Evolutionary conservation across 345 rosid genomes (phyloP).

Genomic region (Aegle marmelos): DNA sequence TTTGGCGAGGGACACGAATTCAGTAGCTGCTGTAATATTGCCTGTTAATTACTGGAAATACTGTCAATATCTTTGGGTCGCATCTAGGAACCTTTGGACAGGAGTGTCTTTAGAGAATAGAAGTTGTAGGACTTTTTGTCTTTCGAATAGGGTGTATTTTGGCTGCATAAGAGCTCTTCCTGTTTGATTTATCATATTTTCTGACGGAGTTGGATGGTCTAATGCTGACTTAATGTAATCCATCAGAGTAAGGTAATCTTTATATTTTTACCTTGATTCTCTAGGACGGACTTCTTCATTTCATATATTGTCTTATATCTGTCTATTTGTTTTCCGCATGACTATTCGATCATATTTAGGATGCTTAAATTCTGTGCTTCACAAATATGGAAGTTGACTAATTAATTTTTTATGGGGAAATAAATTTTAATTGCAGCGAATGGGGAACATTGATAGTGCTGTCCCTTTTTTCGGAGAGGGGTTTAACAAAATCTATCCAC

Average conservation of each 20-base stretch:
- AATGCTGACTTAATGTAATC: not conserved
- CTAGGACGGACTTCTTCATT: not conserved
- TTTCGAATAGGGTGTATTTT: not conserved
- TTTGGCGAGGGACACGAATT: not conserved
- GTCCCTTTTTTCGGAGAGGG: conserved; percentile 81
- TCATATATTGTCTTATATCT: not conserved
- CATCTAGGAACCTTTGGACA: not conserved
- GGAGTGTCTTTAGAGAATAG: not conserved
- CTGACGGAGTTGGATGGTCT: not conserved
- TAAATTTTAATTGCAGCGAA: conserved; percentile 59
- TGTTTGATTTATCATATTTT: not conserved
- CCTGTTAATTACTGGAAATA: not conserved
- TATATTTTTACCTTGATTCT: not conserved
- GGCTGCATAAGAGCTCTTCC: not conserved
- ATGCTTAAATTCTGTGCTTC: not conserved
- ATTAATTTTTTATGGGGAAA: conserved; percentile 10
- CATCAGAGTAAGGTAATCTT: not conserved
- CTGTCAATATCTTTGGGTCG: not conserved
- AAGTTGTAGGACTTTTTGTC: not conserved
- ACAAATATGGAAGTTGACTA: conserved; percentile 2
- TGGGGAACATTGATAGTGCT: conserved; percentile 87
- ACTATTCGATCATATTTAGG: not conserved
- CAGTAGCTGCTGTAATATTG: too few relatives aligned
- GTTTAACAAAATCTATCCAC: conserved; percentile 93
- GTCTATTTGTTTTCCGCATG: not conserved